Evolutionary conservation across 1,139 yeast species (phyloP).

Genomic region (Nakaseomyces sp.): DNA sequence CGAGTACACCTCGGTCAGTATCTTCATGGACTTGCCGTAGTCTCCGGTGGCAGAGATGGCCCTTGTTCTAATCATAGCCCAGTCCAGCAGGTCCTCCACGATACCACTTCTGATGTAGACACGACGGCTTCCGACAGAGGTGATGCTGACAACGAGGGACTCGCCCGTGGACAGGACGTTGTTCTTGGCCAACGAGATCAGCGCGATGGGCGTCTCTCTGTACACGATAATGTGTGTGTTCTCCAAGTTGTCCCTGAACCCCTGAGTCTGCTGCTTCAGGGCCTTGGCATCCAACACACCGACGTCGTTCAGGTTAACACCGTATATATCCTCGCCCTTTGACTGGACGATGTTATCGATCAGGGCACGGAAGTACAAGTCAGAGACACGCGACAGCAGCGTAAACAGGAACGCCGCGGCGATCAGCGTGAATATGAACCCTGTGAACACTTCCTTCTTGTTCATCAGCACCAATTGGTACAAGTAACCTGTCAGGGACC

Average conservation of each 20-base stretch:
- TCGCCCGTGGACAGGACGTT: slow-evolving; percentile 29
- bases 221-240: slow-evolving; percentile 51
- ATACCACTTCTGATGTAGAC: slow-evolving; percentile 58
- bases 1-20: slow-evolving; percentile 43
- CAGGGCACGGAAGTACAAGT: slow-evolving; percentile 35
- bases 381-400: slow-evolving; percentile 31
- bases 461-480: slow-evolving; percentile 23
- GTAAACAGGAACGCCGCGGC: slow-evolving; percentile 26
- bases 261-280: slow-evolving; percentile 21
- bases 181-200: slow-evolving; percentile 37
- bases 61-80: slow-evolving; percentile 48
- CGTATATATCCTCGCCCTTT: slow-evolving; percentile 42
- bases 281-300: slow-evolving; percentile 29
- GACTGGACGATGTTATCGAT: slow-evolving; percentile 42
- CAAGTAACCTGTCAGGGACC: slow-evolving; percentile 20
- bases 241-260: slow-evolving; percentile 31
- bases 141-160: slow-evolving; percentile 41
- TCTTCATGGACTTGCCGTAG: slow-evolving; percentile 26
- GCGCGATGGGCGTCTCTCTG: slow-evolving; percentile 61
- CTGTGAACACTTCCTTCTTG: slow-evolving; percentile 18
- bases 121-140: slow-evolving; percentile 54
- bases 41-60: slow-evolving; percentile 31
- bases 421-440: slow-evolving; percentile 20
- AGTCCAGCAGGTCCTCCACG: slow-evolving; percentile 49
- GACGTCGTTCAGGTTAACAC: slow-evolving; percentile 43